Conservation (phyloP, 1,284 basidiomycete species). For the Macrocybe sp. region DNA sequence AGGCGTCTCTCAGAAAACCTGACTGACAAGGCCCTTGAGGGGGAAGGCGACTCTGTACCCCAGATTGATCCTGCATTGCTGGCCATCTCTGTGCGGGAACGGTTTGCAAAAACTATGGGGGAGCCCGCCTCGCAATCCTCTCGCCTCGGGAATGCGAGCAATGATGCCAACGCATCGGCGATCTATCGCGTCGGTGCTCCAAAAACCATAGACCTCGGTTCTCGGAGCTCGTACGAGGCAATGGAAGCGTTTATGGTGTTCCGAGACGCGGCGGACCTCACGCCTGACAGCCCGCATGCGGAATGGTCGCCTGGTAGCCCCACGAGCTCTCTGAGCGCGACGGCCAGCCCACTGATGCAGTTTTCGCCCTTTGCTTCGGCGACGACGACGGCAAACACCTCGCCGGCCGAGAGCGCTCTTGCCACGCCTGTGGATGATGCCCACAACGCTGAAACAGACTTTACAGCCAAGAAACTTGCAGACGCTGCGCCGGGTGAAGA, state of each 20-base stretch:
- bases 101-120: neutral
- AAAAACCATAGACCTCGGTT: slow-evolving; percentile 21
- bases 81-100: slow-evolving; percentile 11
- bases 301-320: slow-evolving; percentile 17
- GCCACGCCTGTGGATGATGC: slow-evolving; percentile 24
- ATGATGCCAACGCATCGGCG: slow-evolving; percentile 12
- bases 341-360: slow-evolving; percentile 19
- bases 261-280: slow-evolving; percentile 17
- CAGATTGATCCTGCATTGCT: slow-evolving; percentile 18
- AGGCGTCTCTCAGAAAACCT: neutral
- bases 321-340: slow-evolving; percentile 13
- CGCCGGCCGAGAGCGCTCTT: slow-evolving; percentile 22
- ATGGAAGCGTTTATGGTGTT: slow-evolving; percentile 22
- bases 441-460: neutral
- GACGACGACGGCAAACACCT: slow-evolving; percentile 15
- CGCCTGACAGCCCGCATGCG: slow-evolving; percentile 17
- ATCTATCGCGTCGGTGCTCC: slow-evolving; percentile 23
- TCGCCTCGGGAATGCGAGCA: slow-evolving; percentile 1
- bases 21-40: neutral
- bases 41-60: slow-evolving; percentile 1
- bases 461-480: slow-evolving; percentile 7
- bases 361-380: slow-evolving; percentile 17
- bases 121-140: neutral
- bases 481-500: slow-evolving; percentile 3
- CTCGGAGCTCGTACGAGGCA: slow-evolving; percentile 18